Conservation (phyloP, 2,329 filamentous ascomycete species). For the Paraphaeosphaeria sporulosa region DNA sequence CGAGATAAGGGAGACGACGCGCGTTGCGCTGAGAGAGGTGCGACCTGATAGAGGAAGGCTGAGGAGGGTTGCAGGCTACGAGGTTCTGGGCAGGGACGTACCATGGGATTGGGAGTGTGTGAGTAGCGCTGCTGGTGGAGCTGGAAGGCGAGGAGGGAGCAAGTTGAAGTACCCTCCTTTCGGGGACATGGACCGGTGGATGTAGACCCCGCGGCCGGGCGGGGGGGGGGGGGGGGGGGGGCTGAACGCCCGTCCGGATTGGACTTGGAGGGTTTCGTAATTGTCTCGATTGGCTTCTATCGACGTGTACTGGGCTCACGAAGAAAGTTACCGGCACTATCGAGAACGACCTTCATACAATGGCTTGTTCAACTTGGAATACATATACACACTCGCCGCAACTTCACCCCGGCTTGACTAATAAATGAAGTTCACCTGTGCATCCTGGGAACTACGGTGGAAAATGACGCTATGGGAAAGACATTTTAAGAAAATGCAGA, state of each 20-base stretch:
- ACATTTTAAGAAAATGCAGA: conserved; percentile 13
- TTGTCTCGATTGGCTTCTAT: not conserved
- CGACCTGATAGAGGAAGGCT: conserved; percentile 25
- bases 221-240: no score
- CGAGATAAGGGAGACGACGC: conserved; percentile 35
- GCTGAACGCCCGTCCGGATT: not conserved
- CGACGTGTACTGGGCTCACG: not conserved
- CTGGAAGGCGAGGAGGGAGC: conserved; percentile 14
- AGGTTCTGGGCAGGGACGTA: conserved; percentile 37
- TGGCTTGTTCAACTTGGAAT: not conserved
- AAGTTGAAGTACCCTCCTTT: conserved; percentile 39
- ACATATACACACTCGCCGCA: not conserved
- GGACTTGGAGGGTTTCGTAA: not conserved
- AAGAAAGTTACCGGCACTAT: not conserved
- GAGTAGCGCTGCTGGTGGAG: conserved; percentile 35
- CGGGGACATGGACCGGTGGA: conserved; percentile 34
- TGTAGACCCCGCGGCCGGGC: no score
- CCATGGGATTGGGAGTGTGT: conserved; percentile 48
- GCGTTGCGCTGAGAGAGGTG: conserved; percentile 31
- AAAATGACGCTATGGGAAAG: not conserved
- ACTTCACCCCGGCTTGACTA: not conserved
- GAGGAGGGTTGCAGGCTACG: conserved; percentile 41
- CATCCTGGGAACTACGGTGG: not conserved
- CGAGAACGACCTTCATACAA: not conserved
- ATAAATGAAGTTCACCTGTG: not conserved